phyloP scores from a whole-genome alignment of 2,329 filamentous ascomycete genomes.

The Cytospora piceicola region DNA sequence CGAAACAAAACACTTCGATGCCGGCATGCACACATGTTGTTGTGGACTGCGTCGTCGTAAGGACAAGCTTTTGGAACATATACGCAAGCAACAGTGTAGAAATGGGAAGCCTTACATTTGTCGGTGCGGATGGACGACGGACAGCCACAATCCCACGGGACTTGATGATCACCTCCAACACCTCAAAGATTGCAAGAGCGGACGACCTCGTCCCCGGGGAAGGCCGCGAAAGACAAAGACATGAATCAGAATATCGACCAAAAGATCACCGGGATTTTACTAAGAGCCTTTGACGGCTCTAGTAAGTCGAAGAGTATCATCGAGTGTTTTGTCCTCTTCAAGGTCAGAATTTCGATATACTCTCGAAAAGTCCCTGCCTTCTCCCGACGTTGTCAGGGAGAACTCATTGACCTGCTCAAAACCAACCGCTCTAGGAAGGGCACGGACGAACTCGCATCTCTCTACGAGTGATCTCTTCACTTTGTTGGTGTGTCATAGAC shows the following conservation, averaged over 20 bases:
- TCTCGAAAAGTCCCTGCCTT: neutral
- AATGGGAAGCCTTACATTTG: neutral
- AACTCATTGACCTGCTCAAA: neutral
- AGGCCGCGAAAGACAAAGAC: conserved; percentile 7
- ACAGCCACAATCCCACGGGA: conserved; percentile 1
- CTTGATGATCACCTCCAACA: conserved; percentile 5
- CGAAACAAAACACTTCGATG: neutral
- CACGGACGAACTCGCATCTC: neutral
- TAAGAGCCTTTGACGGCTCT: neutral
- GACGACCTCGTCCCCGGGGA: neutral
- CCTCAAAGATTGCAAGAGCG: neutral
- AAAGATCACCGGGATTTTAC: neutral
- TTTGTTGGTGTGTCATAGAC: conserved; percentile 5
- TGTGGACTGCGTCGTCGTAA: neutral
- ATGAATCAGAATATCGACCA: neutral
- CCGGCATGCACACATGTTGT: neutral
- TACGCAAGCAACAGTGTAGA: neutral
- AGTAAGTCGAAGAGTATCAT: conserved; percentile 1
- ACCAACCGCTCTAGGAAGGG: neutral
- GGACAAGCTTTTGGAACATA: neutral
- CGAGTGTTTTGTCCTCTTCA: neutral
- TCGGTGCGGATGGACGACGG: conserved; percentile 7
- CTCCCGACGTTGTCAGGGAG: neutral
- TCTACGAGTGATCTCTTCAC: conserved; percentile 3
- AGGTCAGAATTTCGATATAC: neutral